Base-by-base conservation (phyloP, 176 grass and related monocot genomes). In the Carex cristatella region DNA sequence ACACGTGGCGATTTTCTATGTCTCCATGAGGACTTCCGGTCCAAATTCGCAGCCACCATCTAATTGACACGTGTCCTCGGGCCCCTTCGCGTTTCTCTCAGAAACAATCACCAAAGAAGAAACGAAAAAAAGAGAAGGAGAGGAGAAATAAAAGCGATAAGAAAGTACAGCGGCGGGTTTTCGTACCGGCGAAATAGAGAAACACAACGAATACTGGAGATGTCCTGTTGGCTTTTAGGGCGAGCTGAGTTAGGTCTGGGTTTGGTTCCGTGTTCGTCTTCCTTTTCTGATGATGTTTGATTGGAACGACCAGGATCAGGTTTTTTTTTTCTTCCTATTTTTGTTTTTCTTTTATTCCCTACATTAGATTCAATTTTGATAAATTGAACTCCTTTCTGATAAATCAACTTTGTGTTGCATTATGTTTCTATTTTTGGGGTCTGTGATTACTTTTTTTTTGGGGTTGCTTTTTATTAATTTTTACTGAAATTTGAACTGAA, bases 261-360 rank as follows among this genome's bases (percentile, higher is more conserved):
- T 32, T 82, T 49, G 30, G 54, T 18, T 60, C 44, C 58, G 9
- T n/a, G 18, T 23, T 74, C 58, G 2, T 19, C 48, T 72, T 62
- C 55, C 57, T 78, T 59, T 82, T 87, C 71, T 82, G 68, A 87
- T 65, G 38, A 87, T 87, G 86, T 87, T 83, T 87, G 80, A 87
- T 87, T 87, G 86, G 86, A 87, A 82, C 86, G 86, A 87, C 37
- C 80, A 87, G 49, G 86, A 83, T 75, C 86, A 83, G 80, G 84
- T 86, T 12, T 2, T 30, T 84, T 65, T 8, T 5, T 40, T 38
- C 13, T 76, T 30, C 10, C 42, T 10, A n/a, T 40, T 54, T 81
- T 19, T 16, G 4, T 7, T 42, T 70, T 48, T 18, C 3, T 49
- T 74, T 28, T 42, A 30, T 64, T 7, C 35, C 7, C 15, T 69